Percentiles rank a stretch among this genome's conserved stretches.
Conservation (phyloP, 768 basidiomycete genomes). For the Phaffia tasmanica region DNA sequence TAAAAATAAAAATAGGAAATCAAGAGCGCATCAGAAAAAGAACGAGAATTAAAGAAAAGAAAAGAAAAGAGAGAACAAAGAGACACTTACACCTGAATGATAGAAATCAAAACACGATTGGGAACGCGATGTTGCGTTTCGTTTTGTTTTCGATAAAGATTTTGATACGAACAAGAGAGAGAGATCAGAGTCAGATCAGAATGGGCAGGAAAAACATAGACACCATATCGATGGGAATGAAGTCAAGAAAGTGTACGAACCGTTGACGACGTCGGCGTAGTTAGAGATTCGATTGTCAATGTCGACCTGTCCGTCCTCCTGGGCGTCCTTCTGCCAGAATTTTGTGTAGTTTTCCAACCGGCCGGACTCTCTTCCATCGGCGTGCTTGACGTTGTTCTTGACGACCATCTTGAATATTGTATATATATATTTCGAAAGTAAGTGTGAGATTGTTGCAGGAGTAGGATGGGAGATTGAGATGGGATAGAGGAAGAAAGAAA, state of each 20-base stretch:
- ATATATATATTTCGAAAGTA: too few species aligned
- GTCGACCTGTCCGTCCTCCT: constrained; percentile 54
- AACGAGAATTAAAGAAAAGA: background rate
- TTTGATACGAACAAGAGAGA: too few species aligned
- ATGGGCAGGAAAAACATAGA: too few species aligned
- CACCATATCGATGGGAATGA: too few species aligned
- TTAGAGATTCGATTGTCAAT: constrained; percentile 62
- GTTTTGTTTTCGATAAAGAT: constrained; percentile 28
- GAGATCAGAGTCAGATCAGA: too few species aligned
- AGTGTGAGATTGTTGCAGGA: too few species aligned
- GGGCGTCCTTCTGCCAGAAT: constrained; percentile 79
- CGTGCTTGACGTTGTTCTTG: too few species aligned
- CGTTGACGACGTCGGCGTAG: constrained; percentile 90
- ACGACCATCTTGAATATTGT: too few species aligned
- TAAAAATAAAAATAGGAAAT: background rate
- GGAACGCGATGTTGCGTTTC: constrained; percentile 27
- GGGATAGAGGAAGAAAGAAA: too few species aligned
- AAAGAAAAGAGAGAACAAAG: background rate
- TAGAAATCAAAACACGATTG: too few species aligned
- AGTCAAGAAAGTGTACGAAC: constrained; percentile 40
- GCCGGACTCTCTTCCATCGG: background rate
- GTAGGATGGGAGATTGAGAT: too few species aligned
- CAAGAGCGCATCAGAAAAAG: background rate
- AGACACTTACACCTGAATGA: too few species aligned
- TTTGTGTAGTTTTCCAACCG: constrained; percentile 50